Evolutionary conservation across 148 eudicot genomes (phyloP).

Genomic region (Vaccinium corymbosum): DNA sequence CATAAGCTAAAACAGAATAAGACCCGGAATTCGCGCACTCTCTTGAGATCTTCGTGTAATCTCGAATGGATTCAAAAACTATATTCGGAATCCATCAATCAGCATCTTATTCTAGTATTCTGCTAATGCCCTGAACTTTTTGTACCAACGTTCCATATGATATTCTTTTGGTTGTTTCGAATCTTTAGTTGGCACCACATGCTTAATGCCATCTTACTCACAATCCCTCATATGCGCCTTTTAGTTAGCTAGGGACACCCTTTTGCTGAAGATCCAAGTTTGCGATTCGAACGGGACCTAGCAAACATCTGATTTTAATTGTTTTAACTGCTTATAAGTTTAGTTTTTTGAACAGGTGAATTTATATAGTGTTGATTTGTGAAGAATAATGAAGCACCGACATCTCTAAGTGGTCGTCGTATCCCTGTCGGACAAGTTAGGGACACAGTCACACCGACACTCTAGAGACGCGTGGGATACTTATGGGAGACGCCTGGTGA

Average conservation of each 20-base stretch:
- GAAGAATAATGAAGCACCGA: too few species aligned
- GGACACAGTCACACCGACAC: background rate
- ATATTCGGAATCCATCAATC: background rate
- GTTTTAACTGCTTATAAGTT: background rate
- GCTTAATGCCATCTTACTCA: background rate
- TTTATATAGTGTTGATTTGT: background rate
- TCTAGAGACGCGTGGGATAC: background rate
- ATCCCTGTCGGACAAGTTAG: background rate
- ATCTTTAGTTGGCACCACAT: background rate
- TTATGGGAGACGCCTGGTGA: background rate
- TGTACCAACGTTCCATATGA: background rate
- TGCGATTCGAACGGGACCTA: background rate
- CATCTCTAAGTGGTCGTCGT: too few species aligned
- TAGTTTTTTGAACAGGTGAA: background rate
- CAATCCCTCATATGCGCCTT: background rate
- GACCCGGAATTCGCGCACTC: background rate
- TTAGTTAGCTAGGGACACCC: background rate
- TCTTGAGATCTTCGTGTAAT: background rate
- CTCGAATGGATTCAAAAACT: background rate
- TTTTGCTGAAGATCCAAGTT: background rate
- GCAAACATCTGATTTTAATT: background rate
- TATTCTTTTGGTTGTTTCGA: background rate
- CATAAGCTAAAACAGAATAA: background rate
- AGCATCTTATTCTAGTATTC: background rate
- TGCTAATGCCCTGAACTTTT: slow-evolving; percentile 2